Conservation (phyloP, 2,329 filamentous ascomycete genomes). For the Fusarium subglutinans region DNA sequence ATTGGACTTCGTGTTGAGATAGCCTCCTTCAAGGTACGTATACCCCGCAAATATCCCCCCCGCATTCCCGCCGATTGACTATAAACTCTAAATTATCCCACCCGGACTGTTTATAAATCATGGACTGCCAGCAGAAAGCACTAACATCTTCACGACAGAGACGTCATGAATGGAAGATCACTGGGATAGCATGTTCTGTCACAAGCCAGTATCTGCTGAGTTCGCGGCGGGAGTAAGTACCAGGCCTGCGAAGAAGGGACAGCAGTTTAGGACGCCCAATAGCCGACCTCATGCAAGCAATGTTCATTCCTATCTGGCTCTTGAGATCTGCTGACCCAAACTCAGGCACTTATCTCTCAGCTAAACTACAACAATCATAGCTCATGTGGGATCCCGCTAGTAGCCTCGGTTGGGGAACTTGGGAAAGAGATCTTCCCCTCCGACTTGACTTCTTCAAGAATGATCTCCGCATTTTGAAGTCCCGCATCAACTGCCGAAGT, state of each 20-base stretch:
- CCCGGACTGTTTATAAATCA: not conserved
- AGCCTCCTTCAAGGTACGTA: not conserved
- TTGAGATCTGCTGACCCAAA: not conserved
- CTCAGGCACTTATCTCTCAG: not conserved
- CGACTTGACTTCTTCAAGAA: not conserved
- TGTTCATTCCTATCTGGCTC: not conserved
- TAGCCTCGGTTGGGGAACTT: not conserved
- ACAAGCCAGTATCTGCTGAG: accelerated
- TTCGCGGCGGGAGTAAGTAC: accelerated
- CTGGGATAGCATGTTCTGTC: too few species aligned
- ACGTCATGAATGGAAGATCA: accelerated
- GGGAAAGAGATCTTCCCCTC: not conserved
- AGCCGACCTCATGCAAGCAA: not conserved
- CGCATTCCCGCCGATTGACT: not conserved
- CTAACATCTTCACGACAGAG: accelerated
- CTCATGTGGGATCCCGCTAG: not conserved
- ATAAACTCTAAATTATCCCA: not conserved
- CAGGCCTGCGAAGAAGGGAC: not conserved
- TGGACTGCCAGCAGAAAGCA: not conserved
- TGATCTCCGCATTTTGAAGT: not conserved
- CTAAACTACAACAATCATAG: not conserved
- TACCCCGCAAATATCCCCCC: not conserved
- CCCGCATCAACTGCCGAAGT: not conserved
- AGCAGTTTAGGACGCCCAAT: not conserved
- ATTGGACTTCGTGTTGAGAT: not conserved